These are phyloP conservation scores for Fonsecaea monophora DNA, from an alignment of 2,329 filamentous ascomycete species.

Conservation along the genomic window DNA sequence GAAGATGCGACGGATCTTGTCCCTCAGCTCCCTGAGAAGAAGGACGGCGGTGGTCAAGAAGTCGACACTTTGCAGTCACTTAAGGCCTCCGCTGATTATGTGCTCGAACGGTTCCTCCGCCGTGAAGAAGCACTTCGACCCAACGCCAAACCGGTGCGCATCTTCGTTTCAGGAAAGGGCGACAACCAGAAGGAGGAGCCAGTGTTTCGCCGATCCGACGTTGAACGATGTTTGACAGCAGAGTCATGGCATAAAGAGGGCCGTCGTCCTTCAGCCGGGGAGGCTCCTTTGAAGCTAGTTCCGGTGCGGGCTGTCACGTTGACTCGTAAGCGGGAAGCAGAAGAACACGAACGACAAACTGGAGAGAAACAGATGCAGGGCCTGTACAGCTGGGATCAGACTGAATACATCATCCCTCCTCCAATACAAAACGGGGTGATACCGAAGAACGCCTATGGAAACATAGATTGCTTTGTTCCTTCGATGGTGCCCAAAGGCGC, in stretches of 20 bases:
- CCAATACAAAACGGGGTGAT: conserved; percentile 85
- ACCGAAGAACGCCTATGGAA: conserved; percentile 92
- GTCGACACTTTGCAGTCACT: conserved; percentile 87
- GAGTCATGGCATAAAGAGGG: conserved; percentile 99
- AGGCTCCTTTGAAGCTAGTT: conserved; percentile 80
- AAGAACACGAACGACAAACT: conserved; percentile 78
- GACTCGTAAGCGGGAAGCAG: conserved; percentile 84
- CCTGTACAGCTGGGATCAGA: conserved; percentile 82
- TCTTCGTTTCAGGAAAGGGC: conserved; percentile 77
- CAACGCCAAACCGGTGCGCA: conserved; percentile 71
- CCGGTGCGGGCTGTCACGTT: conserved; percentile 90
- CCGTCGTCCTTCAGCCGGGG: conserved; percentile 72
- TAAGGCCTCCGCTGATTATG: conserved; percentile 83
- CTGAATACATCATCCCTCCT: conserved; percentile 91
- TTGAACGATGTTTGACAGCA: conserved; percentile 84
- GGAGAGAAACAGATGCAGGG: conserved; percentile 87
- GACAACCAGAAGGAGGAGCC: conserved; percentile 76
- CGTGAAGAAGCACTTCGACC: conserved; percentile 86
- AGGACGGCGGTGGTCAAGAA: conserved; percentile 74
- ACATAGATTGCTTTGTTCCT: conserved; percentile 93
- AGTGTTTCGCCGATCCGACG: conserved; percentile 79
- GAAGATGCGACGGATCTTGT: conserved; percentile 81
- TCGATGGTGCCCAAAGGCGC: conserved; percentile 91
- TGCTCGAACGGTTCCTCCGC: conserved; percentile 83
- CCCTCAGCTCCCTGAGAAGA: conserved; percentile 74